These are phyloP conservation scores for Xeromyces bisporus DNA, from an alignment of 495 filamentous ascomycete species.

Conservation along the genomic window DNA sequence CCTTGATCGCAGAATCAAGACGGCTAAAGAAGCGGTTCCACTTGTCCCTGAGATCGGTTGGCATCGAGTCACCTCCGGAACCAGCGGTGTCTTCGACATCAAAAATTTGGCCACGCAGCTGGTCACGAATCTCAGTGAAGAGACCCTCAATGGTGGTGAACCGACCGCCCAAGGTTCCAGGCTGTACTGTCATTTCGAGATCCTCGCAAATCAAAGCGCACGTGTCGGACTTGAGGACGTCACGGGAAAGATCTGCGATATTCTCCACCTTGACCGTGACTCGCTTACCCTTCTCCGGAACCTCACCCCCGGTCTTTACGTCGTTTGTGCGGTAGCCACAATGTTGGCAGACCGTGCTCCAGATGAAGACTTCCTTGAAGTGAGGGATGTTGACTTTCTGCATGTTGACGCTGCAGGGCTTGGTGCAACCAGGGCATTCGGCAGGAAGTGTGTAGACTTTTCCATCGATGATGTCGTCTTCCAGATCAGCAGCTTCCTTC, in stretches of 20 bases:
- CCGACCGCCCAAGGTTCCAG: slow-evolving; percentile 85
- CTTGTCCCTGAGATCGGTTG: slow-evolving; percentile 37
- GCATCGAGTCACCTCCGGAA: slow-evolving; percentile 60
- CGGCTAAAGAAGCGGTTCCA: slow-evolving; percentile 71
- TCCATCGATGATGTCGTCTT: slow-evolving; percentile 67
- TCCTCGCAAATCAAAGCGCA: slow-evolving; percentile 74
- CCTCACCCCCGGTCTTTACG: slow-evolving; percentile 86
- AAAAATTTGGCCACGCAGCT: slow-evolving; percentile 73
- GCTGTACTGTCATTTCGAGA: slow-evolving; percentile 64
- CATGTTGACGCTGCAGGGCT: slow-evolving; percentile 70
- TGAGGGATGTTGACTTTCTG: slow-evolving; percentile 92
- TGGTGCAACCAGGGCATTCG: slow-evolving; percentile 77
- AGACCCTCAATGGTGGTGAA: slow-evolving; percentile 96
- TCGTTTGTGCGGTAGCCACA: slow-evolving; percentile 94
- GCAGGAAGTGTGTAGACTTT: slow-evolving; percentile 82
- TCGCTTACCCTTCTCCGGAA: slow-evolving; percentile 71
- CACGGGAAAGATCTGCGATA: slow-evolving; percentile 63
- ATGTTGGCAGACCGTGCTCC: slow-evolving; percentile 70
- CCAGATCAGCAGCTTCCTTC: slow-evolving; percentile 7
- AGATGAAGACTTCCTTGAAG: slow-evolving; percentile 89
- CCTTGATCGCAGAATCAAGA: slow-evolving; percentile 61
- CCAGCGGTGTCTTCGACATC: slow-evolving; percentile 39
- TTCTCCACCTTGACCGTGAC: slow-evolving; percentile 63
- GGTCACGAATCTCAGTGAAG: slow-evolving; percentile 81
- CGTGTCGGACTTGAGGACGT: slow-evolving; percentile 93